These are phyloP conservation scores for Elongisporangium senticosum DNA, from an alignment of 352 stramenopile genomes.

Conservation along the genomic window DNA sequence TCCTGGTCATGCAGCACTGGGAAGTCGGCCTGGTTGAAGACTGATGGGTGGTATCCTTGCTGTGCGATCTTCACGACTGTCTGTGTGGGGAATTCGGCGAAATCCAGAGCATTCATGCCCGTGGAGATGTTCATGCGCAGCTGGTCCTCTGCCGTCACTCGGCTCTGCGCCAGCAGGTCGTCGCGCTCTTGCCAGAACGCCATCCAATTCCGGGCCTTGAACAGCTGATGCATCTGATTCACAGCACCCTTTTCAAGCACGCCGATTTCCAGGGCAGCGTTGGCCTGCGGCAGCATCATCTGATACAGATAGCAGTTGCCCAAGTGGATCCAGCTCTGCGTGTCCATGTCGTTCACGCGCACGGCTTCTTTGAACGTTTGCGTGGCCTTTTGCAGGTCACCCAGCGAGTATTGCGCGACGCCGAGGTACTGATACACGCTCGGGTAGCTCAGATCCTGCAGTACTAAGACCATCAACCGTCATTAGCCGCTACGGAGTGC, in stretches of 20 bases:
- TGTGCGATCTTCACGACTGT: constrained; percentile 19
- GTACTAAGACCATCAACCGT: constrained; percentile 10
- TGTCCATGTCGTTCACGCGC: constrained; percentile 36
- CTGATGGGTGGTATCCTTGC: constrained; percentile 7
- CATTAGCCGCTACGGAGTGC: not conserved
- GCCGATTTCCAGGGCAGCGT: constrained; percentile 38
- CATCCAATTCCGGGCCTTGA: constrained; percentile 69
- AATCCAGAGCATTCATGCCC: constrained; percentile 36
- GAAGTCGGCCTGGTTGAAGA: constrained; percentile 1
- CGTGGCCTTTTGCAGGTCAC: constrained; percentile 48
- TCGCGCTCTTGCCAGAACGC: constrained; percentile 60
- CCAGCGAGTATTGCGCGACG: constrained; percentile 63
- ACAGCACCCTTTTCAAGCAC: constrained; percentile 32
- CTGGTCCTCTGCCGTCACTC: constrained; percentile 14
- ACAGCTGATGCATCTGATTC: constrained; percentile 32
- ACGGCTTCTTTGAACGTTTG: constrained; percentile 55
- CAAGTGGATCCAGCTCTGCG: constrained; percentile 55
- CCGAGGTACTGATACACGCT: constrained; percentile 68
- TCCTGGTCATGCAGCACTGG: constrained; percentile 13
- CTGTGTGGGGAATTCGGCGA: constrained; percentile 27
- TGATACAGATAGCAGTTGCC: constrained; percentile 67
- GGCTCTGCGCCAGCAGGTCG: constrained; percentile 29
- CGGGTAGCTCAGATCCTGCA: constrained; percentile 24
- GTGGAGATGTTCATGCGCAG: constrained; percentile 8
- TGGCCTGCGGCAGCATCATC: constrained; percentile 34